Base-by-base conservation (phyloP, 2,329 filamentous ascomycete genomes). In the Westerdykella ornata region DNA sequence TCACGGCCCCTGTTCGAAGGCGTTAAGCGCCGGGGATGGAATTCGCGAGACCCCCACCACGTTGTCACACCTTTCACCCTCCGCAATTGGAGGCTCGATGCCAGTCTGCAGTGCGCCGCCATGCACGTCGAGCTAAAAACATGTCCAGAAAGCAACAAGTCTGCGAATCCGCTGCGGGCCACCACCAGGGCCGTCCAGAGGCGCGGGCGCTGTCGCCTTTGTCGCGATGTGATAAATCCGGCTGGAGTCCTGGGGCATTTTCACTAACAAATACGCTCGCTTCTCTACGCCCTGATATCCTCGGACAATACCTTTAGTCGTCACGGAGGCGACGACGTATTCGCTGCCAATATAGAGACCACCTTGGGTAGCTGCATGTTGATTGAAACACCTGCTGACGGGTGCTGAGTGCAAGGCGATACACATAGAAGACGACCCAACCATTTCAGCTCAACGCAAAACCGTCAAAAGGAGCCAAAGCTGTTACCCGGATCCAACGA, bases 21-120 rank as follows among this genome's bases (percentile, higher is more conserved):
- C 18, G 32, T 45, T 49, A 63, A 62, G 61, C 61, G 60, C 59
- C 56, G 52, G 51, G 50, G 39, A 41, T 44, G 44, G 39, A 45
- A 37, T 33, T 11, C 48, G 48, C 46, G 44, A 47, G 35, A 30
- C 40, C 41, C 38, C 45, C 46, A 43, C 44, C 39, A 31, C 36
- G 33, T 38, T 42, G 55, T 62, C 56, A 62, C 57, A 61, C 55
- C 35, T 11, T 26, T 26, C 22, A 26, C 22, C 12, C 22, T 11
- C 12, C 12, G 22, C 22, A 26, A 26, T 26, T 26, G 22, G 20
- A 22, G 5, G 20, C 20, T 46, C 49, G 49, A 40, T 40, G 38
- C 46, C 47, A 44, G 35, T 48, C 48, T 41, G 52, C 52, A 64
- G 63, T 63, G 61, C 60, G 44, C 42, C 41, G 37, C 41, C 45